Evolutionary conservation across 2,329 filamentous ascomycete species (phyloP).

Genomic region (Immersiporthe knoxdaviesiana): DNA sequence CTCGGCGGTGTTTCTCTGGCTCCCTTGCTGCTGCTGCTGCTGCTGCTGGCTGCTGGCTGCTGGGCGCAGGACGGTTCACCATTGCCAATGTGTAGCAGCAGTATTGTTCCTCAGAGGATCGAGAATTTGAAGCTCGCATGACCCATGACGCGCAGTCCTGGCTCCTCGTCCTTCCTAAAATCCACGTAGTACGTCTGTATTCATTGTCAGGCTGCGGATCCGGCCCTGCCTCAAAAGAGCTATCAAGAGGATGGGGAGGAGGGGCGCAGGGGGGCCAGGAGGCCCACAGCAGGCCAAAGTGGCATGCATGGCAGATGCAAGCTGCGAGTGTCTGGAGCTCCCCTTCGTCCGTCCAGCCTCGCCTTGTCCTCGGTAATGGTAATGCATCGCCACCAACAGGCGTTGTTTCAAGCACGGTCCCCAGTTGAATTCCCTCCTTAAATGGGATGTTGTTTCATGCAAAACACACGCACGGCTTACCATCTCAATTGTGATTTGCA

Average conservation of each 20-base stretch:
- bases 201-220: background rate
- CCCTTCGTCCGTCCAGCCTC: constrained; percentile 13
- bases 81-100: too few relatives aligned
- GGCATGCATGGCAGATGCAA: background rate
- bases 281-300: constrained; percentile 1
- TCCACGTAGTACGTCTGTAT: too few relatives aligned
- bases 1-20: background rate
- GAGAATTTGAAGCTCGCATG: background rate
- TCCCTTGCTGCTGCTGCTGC: background rate
- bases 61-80: too few relatives aligned
- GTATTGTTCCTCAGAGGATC: too few relatives aligned
- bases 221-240: constrained; percentile 2
- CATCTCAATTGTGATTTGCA: background rate
- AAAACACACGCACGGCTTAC: background rate
- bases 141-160: background rate
- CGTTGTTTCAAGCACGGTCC: background rate
- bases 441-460: too few relatives aligned
- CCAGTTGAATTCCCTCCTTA: background rate
- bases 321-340: background rate
- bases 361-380: constrained; percentile 10
- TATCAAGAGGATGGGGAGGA: background rate
- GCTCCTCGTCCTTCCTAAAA: background rate
- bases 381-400: background rate
- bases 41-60: too few relatives aligned
- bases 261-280: too few relatives aligned